Conservation (phyloP, 768 basidiomycete species). For the Termitomyces sp. region DNA sequence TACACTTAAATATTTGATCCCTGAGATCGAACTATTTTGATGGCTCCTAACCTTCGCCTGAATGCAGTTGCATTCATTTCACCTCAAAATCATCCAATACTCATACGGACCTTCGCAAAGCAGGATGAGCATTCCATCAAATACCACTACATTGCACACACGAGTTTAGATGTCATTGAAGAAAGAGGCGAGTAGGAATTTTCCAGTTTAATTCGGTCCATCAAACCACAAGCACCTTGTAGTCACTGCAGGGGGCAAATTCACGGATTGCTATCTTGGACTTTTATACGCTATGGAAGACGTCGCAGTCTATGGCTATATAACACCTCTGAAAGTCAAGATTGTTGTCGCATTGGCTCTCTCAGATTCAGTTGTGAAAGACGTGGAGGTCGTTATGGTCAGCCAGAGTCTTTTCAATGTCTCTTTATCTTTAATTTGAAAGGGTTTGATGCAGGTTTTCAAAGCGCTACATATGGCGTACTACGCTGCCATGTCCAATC, state of each 20-base stretch:
- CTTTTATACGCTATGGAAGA: constrained; percentile 90
- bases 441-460: constrained; percentile 54
- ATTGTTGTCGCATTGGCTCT: constrained; percentile 78
- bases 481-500: constrained; percentile 78
- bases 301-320: constrained; percentile 88
- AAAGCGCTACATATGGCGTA: constrained; percentile 88
- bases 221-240: constrained; percentile 1
- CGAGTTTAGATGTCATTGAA: constrained; percentile 85
- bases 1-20: background rate
- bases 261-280: constrained; percentile 77
- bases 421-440: background rate
- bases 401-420: constrained; percentile 17
- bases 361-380: constrained; percentile 76
- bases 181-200: constrained; percentile 64
- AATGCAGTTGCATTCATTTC: constrained; percentile 86
- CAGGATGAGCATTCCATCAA: constrained; percentile 56
- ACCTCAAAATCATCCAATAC: constrained; percentile 75
- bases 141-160: constrained; percentile 90
- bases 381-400: constrained; percentile 74
- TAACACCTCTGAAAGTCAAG: constrained; percentile 84
- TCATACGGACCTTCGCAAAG: constrained; percentile 67
- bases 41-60: constrained; percentile 66
- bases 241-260: constrained; percentile 52
- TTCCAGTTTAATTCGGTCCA: constrained; percentile 4
- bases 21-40: constrained; percentile 16